Percentiles rank a stretch among this genome's conserved stretches.
Evolutionary conservation across 768 basidiomycete genomes (phyloP).

Genomic region (Termitomyces sp.): DNA sequence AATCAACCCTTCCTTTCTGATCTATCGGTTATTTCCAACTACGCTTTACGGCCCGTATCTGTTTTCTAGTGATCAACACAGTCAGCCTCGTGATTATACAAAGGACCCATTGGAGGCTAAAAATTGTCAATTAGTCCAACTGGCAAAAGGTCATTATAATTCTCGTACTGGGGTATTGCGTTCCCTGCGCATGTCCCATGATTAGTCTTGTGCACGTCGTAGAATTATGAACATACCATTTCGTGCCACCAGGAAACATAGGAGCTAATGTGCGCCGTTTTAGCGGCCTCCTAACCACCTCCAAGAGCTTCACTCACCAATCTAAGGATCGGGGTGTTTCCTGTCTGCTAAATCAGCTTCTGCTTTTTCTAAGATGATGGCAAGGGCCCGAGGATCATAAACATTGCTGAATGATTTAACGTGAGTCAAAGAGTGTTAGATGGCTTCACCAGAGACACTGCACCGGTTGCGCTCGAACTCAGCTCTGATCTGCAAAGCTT

Average conservation of each 20-base stretch:
- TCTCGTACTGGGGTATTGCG: conserved; percentile 71
- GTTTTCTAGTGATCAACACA: conserved; percentile 26
- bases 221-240: conserved; percentile 61
- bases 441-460: conserved; percentile 12
- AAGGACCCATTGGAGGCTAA: conserved; percentile 56
- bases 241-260: conserved; percentile 85
- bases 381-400: conserved; percentile 77
- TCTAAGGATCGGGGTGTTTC: conserved; percentile 90
- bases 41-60: background rate
- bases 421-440: background rate
- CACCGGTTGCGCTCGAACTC: conserved; percentile 92
- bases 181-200: conserved; percentile 45
- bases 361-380: conserved; percentile 70
- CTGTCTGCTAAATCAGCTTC: conserved; percentile 64
- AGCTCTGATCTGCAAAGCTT: conserved; percentile 83
- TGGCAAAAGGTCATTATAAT: conserved; percentile 3
- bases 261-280: conserved; percentile 46
- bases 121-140: conserved; percentile 10
- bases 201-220: conserved; percentile 12
- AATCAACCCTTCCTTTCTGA: background rate
- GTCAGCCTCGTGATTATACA: conserved; percentile 56
- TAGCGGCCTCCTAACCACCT: background rate
- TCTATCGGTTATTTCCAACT: conserved; percentile 1
- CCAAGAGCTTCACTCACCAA: conserved; percentile 51
- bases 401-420: conserved; percentile 50